Evolutionary conservation across 179 eudicot genomes (phyloP).

Genomic region (Spergularia azorica): DNA sequence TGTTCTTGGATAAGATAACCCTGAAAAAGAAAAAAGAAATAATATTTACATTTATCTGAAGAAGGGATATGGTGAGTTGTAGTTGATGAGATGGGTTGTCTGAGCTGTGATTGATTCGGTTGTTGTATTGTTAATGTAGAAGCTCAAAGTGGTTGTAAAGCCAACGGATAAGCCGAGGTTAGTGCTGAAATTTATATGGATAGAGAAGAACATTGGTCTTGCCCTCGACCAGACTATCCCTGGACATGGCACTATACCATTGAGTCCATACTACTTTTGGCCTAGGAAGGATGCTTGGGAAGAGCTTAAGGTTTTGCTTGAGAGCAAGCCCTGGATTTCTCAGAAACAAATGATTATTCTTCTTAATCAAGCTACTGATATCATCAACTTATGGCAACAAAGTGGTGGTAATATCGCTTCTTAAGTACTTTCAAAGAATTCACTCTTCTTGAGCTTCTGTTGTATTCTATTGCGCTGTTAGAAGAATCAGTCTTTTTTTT

Average conservation of each 20-base stretch:
- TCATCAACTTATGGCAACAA: slow-evolving; percentile 94
- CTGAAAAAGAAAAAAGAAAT: not conserved
- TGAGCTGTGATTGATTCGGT: slow-evolving; percentile 11
- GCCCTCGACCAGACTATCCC: slow-evolving; percentile 70
- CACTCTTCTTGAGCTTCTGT: not conserved
- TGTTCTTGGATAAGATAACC: not conserved
- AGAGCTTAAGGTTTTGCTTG: slow-evolving; percentile 81
- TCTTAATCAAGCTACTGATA: slow-evolving; percentile 92
- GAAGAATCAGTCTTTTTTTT: not conserved
- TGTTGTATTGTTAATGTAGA: slow-evolving; percentile 45
- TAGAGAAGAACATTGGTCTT: slow-evolving; percentile 93
- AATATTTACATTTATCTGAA: not conserved
- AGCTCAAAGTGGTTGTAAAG: slow-evolving; percentile 64
- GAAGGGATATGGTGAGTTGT: not conserved
- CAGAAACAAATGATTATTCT: slow-evolving; percentile 92
- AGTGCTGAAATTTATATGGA: slow-evolving; percentile 88
- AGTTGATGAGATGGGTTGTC: not conserved
- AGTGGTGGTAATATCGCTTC: slow-evolving; percentile 71
- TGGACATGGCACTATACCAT: slow-evolving; percentile 77
- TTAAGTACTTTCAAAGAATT: not conserved
- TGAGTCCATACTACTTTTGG: slow-evolving; percentile 92
- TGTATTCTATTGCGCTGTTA: slow-evolving; percentile 17
- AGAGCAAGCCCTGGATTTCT: slow-evolving; percentile 91
- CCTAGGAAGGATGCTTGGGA: slow-evolving; percentile 99
- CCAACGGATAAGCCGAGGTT: slow-evolving; percentile 60